Evolutionary conservation across 2,329 filamentous ascomycete genomes (phyloP), one percentile per base, ranked within the genome.

Genomic region (Lecanicillium sp.): DNA sequence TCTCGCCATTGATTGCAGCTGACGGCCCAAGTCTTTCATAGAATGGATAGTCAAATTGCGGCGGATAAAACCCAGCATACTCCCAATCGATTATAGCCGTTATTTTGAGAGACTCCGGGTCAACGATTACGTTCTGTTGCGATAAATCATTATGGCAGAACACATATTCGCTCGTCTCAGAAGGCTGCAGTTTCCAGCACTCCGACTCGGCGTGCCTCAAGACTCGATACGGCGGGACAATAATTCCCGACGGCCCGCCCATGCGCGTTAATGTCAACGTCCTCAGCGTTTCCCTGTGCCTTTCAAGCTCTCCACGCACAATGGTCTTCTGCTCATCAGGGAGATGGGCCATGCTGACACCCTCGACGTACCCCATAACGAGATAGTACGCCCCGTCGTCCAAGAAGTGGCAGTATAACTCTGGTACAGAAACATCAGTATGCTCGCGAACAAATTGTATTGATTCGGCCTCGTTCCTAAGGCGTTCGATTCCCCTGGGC

Each of bases 61-160:
- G 38, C n/a, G 56, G 59, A 44, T 45, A 64, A 49, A 56, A 61
- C 14, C 57, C 60, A 12, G 53, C 54, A 43, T 58, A 60, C 40
- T 65, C 60, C 60, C 60, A 65, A 36, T 63, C 61, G 14, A 64
- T 50, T 27, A 63, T 59, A 9, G 54, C 59, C 2, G 35, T 43
- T 10, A 64, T 57, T 29, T 58, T 55, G 27, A 60, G 40, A 4
- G 54, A 55, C 1, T 52, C 37, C 20, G 46, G 47, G 33, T 52
- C 40, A 17, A 53, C 49, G 22, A 53, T 50, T 36, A 53, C 34
- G 29, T 52, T 52, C n/a, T 47, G 35, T 39, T 46, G 40, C 34
- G 27, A 25, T 11, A 25, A 25, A 25, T 53, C 50, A 36, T 47
- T 47, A 33, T 53, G 50, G 39, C 49, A 53, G 31, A 53, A 53